phyloP scores from a whole-genome alignment of 129 eudicot species.

The Helianthus tuberosus region DNA sequence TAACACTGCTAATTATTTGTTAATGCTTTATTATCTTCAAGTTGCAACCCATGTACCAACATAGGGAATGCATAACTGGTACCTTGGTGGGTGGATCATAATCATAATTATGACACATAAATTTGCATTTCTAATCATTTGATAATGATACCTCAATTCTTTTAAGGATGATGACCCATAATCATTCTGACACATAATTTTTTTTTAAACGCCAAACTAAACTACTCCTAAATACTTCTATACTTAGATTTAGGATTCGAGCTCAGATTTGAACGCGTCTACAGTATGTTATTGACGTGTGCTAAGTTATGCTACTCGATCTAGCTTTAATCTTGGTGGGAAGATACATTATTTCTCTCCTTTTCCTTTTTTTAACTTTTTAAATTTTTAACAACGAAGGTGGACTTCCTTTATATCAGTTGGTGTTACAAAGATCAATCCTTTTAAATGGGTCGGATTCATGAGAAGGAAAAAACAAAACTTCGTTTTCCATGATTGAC shows the following conservation, averaged over 20 bases:
- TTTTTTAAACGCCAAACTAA: too few relatives aligned
- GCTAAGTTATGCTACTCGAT: neutral
- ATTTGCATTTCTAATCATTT: neutral
- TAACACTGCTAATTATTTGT: neutral
- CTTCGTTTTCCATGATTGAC: neutral
- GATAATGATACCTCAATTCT: neutral
- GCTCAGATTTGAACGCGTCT: neutral
- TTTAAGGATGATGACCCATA: neutral
- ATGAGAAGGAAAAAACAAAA: neutral
- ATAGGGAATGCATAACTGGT: neutral
- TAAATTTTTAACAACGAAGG: neutral
- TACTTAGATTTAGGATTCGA: too few relatives aligned
- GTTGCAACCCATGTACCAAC: neutral
- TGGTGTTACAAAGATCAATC: conserved; percentile 2
- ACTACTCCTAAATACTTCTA: too few relatives aligned
- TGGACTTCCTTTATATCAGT: conserved; percentile 12
- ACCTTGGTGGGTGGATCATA: conserved; percentile 3
- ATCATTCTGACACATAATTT: neutral
- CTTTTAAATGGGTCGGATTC: neutral
- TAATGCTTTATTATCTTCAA: conserved; percentile 9
- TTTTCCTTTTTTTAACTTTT: neutral
- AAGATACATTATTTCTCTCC: conserved; percentile 20
- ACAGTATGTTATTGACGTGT: neutral
- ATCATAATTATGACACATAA: neutral
- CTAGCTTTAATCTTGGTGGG: conserved; percentile 14